A percentile compares a stretch with the other conserved stretches of the same genome.
Evolutionary conservation across 2,329 filamentous ascomycete species (phyloP).

Genomic region (Epichloe festucae): DNA sequence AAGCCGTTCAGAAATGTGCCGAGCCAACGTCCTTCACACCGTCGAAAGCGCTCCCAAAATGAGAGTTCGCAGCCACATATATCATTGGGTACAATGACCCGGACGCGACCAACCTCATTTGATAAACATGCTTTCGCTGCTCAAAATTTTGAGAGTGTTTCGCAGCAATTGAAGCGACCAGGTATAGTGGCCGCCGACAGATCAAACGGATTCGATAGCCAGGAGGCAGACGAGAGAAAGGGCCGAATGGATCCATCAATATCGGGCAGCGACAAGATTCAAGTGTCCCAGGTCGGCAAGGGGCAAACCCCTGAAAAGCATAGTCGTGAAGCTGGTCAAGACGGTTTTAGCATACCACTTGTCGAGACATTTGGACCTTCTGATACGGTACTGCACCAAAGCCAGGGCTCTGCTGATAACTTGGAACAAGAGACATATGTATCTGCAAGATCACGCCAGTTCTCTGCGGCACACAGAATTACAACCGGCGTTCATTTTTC

Average conservation of each 20-base stretch:
- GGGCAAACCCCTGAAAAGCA: too few species aligned
- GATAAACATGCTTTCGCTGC: background rate
- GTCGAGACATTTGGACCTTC: too few species aligned
- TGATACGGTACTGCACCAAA: background rate
- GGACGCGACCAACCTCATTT: background rate
- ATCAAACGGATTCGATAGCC: background rate
- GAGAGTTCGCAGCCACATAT: background rate
- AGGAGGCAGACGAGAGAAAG: background rate
- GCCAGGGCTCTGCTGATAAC: background rate
- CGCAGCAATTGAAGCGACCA: background rate
- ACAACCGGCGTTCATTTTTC: background rate
- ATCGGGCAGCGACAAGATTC: background rate
- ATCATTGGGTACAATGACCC: background rate
- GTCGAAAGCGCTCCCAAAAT: background rate
- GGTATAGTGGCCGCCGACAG: background rate
- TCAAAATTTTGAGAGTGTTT: background rate
- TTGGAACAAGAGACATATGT: background rate
- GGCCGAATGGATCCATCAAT: background rate
- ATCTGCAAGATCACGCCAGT: background rate
- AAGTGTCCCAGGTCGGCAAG: too few species aligned
- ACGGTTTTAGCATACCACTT: too few species aligned
- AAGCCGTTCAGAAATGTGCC: background rate
- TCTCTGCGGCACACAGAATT: background rate
- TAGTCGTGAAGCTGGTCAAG: too few species aligned
- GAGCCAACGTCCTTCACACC: background rate